Evolutionary conservation across 768 basidiomycete species (phyloP), one percentile per base, ranked within the genome.

Genomic region (Leccinum longicurvipes): DNA sequence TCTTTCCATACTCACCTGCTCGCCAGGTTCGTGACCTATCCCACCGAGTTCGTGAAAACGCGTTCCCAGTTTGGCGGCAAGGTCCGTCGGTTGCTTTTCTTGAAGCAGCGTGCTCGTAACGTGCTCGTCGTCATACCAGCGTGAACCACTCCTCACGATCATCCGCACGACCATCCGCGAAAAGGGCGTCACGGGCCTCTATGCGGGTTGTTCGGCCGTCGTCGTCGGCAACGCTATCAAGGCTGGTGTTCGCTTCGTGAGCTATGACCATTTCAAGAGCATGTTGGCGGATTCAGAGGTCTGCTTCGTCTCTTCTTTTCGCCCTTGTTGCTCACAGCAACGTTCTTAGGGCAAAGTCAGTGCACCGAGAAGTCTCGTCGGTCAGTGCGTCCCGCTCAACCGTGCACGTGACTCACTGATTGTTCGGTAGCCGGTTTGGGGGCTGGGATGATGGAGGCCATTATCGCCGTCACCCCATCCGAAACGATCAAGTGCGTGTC

Each of bases 401-500:
- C 42, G 24, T 47, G 17, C 55, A 54, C 31, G 47, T 60, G 54
- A 24, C 65, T 65, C 39, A 64, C 44, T n/a, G n/a, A n/a, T 47
- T 6, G 7, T 15, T 50, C 49, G 8, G 19, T 31, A 84, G 89
- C 90, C 56, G 89, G 90, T 28, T 74, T 91, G 11, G 87, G 88
- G 28, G 96, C 96, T 2, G 96, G 96, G 4, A 83, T 93, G 84
- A 87, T 78, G 65, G 96, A 98, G 71, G 93, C 96, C 1, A 69
- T 98, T 21, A 83, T 98, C 54, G 96, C 96, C 2, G 96, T 99
- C 3, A 98, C 96, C 0, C 96, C 96, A 3, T 94, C 92, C 12
- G 96, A 99, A 71, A 98, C 96, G 0, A 97, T 98, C 78, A 99
- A 99, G 96, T 95, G 47, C 41, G 89, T 72, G 2, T 39, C 2